These are phyloP conservation scores for Amaranthus palmeri DNA, from an alignment of 148 eudicot species.

Conservation along the genomic window DNA sequence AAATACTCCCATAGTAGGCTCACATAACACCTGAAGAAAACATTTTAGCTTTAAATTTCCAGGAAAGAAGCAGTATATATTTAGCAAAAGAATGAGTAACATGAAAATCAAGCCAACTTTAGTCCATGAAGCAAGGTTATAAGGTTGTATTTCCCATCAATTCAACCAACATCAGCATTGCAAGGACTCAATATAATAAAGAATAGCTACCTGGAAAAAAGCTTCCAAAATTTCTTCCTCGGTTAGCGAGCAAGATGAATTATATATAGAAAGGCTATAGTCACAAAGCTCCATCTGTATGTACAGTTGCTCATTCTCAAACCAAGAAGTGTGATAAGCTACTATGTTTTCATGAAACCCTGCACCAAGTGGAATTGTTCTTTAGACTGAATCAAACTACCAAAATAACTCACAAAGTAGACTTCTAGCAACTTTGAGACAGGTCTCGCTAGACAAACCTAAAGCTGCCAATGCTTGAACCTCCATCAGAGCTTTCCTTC, in stretches of 20 bases:
- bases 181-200: neutral
- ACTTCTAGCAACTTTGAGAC: neutral
- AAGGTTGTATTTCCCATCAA: neutral
- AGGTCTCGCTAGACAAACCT: conserved; percentile 41
- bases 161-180: neutral
- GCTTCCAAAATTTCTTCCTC: conserved; percentile 56
- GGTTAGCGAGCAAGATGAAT: conserved; percentile 30
- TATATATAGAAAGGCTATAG: conserved; percentile 49
- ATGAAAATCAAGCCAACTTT: neutral
- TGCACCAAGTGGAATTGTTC: conserved; percentile 26
- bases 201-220: conserved; percentile 54
- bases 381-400: neutral
- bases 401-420: neutral
- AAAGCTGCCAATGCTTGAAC: conserved; percentile 90
- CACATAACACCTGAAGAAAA: too few species aligned
- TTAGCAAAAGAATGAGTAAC: too few species aligned
- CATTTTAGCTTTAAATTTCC: too few species aligned
- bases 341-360: conserved; percentile 78
- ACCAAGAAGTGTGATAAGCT: conserved; percentile 80
- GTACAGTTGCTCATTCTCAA: conserved; percentile 75
- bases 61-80: too few species aligned
- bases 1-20: too few species aligned
- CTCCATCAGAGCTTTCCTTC: conserved; percentile 95
- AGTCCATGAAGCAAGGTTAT: neutral
- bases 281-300: conserved; percentile 97